Percentiles rank a stretch among this genome's conserved stretches.
phyloP scores from a whole-genome alignment of 768 basidiomycete genomes.

The Lentinula raphanica region DNA sequence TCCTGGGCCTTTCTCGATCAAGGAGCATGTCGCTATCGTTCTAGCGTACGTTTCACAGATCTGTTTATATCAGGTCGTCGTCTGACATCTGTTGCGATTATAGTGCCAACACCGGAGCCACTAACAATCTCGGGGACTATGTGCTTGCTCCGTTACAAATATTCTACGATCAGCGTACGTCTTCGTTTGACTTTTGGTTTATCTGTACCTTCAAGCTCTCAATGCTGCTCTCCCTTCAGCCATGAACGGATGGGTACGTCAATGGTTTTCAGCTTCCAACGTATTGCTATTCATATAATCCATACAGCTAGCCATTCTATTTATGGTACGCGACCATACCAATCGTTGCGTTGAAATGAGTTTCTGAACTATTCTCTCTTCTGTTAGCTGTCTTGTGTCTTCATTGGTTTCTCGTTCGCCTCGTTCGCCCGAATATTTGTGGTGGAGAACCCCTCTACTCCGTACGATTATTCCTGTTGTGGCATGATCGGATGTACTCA shows the following conservation, averaged over 20 bases:
- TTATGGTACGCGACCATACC: constrained; percentile 13
- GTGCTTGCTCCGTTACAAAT: constrained; percentile 19
- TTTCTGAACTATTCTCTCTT: neutral
- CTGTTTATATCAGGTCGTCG: neutral
- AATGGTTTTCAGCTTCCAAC: neutral
- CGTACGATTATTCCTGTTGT: constrained; percentile 7
- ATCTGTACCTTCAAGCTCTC: neutral
- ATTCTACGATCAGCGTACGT: constrained; percentile 12
- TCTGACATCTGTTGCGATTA: neutral
- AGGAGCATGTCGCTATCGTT: constrained; percentile 22
- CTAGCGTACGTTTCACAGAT: constrained; percentile 13
- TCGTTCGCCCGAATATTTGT: constrained; percentile 17
- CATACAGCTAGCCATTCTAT: constrained; percentile 16
- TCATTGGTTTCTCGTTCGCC: constrained; percentile 19
- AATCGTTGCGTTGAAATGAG: neutral
- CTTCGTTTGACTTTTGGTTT: neutral
- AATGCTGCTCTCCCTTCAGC: constrained; percentile 10
- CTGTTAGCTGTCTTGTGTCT: constrained; percentile 15
- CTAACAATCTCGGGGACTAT: constrained; percentile 21
- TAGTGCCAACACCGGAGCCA: constrained; percentile 20
- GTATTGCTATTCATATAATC: neutral
- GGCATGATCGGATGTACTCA: neutral
- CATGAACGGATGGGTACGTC: constrained; percentile 19
- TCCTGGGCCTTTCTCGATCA: constrained; percentile 18
- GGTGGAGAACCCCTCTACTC: constrained; percentile 18